phyloP scores from a whole-genome alignment of 345 rosid species.

The Toxicodendron radicans region DNA sequence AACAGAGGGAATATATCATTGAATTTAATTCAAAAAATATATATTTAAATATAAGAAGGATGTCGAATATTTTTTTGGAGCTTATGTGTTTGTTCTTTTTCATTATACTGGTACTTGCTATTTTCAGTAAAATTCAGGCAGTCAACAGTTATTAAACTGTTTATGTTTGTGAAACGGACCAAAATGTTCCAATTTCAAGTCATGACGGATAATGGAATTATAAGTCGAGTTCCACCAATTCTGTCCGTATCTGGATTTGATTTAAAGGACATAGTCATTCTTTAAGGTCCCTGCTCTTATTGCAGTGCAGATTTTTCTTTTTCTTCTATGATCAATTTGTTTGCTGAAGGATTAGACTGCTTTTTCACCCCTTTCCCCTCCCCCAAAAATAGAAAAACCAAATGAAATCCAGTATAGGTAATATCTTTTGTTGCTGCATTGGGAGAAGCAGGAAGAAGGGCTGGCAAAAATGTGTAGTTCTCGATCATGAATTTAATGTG shows the following conservation, averaged over 20 bases:
- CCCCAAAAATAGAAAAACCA: not conserved
- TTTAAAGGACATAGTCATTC: no score
- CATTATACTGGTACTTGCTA: not conserved
- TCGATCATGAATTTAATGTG: not conserved
- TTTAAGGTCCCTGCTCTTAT: not conserved
- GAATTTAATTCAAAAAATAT: not conserved
- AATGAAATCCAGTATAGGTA: no score
- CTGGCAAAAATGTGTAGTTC: not conserved
- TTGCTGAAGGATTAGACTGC: no score
- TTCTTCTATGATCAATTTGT: no score
- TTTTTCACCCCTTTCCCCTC: not conserved
- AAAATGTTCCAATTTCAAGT: not conserved
- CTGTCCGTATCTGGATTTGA: no score
- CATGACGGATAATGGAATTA: no score
- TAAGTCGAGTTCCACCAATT: no score
- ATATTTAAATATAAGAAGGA: not conserved
- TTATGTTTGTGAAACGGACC: not conserved
- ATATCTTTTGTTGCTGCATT: not conserved
- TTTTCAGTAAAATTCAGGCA: not conserved
- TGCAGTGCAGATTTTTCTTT: no score
- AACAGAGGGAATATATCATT: not conserved
- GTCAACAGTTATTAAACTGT: not conserved
- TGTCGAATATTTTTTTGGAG: not conserved
- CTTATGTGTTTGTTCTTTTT: not conserved
- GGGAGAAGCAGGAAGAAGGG: slow-evolving; percentile 6